Base-by-base conservation (phyloP, 148 eudicot genomes). In the Pouteria glomerata region DNA sequence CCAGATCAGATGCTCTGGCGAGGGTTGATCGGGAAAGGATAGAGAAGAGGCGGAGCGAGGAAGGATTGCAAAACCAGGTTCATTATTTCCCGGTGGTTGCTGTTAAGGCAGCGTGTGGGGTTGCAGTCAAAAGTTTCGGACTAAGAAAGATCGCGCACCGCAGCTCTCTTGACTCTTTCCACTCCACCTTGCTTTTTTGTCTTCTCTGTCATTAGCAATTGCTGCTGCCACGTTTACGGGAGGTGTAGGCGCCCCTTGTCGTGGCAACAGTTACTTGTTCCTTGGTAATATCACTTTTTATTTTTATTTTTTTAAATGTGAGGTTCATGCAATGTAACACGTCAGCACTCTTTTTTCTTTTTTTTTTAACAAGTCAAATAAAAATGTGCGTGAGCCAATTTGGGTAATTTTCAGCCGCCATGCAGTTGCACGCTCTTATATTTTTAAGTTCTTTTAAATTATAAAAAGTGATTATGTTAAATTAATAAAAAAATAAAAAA, bases 31-130 rank as follows among this genome's bases (percentile, higher is more conserved):
- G 58, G 44, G 35, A 52, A 52, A 64, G 41, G 67, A 44, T 59
- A 52, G 65, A 69, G 73, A 59, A 26, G 45, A 63, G 35, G 57
- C 51, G 39, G 44, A 34, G 24, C 7, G n/a, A n/a, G n/a, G 34
- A 31, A 26, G 8, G 57, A 15, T 3, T 1, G 48, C 3, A 59
- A 56, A 74, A 27, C 68, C 69, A 56, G 76, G 61, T 33, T 39
- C 75, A 63, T 62, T 8, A 30, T 27, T 7, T n/a, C 1, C 30
- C 41, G 71, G 62, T 27, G 64, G 23, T 27, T 37, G 63, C 27
- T 30, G 21, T 45, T 73, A 63, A 72, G 69, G 61, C 58, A 53
- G 71, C 41, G 63, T 74, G 65, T 74, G 77, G 71, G 27, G n/a
- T 23, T 18, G 3, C 3, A 33, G 56, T 64, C 41, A 65, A 73